Conservation (phyloP, 2,329 filamentous ascomycete genomes). For the Neophaeococcomyces mojaviensis region DNA sequence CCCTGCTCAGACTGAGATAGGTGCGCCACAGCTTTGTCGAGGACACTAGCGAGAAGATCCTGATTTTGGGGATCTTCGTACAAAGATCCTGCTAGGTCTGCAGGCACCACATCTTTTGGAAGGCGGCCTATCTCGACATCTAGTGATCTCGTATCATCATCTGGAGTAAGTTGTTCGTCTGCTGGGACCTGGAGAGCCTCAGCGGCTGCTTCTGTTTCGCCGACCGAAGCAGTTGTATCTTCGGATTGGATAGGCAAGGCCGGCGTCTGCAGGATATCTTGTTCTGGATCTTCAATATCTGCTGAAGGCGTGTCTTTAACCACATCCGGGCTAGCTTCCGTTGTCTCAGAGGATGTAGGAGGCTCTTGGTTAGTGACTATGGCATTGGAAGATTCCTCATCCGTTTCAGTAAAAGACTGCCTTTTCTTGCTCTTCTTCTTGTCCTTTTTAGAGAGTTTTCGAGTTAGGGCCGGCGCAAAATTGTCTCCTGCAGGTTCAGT, state of each 20-base stretch:
- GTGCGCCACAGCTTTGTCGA: neutral
- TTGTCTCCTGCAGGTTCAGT: constrained; percentile 7
- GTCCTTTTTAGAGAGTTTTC: constrained; percentile 26
- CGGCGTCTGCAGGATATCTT: too few species aligned
- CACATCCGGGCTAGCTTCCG: too few species aligned
- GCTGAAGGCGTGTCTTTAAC: too few species aligned
- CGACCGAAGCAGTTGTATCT: neutral
- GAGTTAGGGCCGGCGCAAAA: constrained; percentile 18
- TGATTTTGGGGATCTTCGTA: constrained; percentile 1
- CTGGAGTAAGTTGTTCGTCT: neutral
- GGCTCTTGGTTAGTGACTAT: too few species aligned
- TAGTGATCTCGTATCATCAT: constrained; percentile 6
- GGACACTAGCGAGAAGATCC: neutral
- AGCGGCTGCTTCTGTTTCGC: neutral
- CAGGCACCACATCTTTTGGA: neutral
- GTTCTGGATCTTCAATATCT: too few species aligned
- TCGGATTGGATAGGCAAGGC: neutral
- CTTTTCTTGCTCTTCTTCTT: constrained; percentile 18
- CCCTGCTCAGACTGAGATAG: neutral
- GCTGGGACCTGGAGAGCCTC: neutral
- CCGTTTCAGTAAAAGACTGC: neutral
- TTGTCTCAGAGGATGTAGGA: too few species aligned
- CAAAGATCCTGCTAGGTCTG: too few species aligned
- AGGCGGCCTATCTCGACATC: constrained; percentile 6
- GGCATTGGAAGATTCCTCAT: too few species aligned